Conservation (phyloP, 2,329 filamentous ascomycete genomes). For the Neoascochyta sp. region DNA sequence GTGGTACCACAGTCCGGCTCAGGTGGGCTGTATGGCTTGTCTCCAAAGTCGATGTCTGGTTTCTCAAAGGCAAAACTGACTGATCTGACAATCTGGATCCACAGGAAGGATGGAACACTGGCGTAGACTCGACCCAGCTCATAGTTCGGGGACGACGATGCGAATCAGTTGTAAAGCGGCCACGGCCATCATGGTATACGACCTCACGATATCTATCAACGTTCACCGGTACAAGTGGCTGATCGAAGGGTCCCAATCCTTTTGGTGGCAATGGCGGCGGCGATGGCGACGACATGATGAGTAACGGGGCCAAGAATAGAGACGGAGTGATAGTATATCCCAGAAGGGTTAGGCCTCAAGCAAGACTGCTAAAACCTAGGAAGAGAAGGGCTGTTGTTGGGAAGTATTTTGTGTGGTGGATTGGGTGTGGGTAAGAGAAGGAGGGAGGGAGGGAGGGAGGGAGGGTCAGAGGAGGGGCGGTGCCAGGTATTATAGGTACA, state of each 20-base stretch:
- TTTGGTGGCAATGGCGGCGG: slow-evolving; percentile 1
- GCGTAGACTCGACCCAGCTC: too few species aligned
- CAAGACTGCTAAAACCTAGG: not conserved
- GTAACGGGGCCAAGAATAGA: not conserved
- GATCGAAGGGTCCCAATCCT: not conserved
- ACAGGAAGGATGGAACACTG: too few species aligned
- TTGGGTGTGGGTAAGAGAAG: slow-evolving; percentile 6
- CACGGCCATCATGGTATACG: slow-evolving; percentile 23
- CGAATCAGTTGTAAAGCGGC: slow-evolving; percentile 23
- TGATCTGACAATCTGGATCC: too few species aligned
- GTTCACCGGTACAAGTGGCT: not conserved
- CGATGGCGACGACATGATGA: slow-evolving; percentile 24
- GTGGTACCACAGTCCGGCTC: too few species aligned
- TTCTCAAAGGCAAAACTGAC: too few species aligned
- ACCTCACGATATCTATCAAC: slow-evolving; percentile 17
- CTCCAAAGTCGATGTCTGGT: too few species aligned
- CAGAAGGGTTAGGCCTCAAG: not conserved
- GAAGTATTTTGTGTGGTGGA: slow-evolving; percentile 1
- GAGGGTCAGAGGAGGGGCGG: slow-evolving; percentile 14
- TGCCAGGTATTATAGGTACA: slow-evolving; percentile 23
- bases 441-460: slow-evolving; percentile 6
- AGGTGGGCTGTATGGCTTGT: too few species aligned
- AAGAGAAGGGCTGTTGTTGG: slow-evolving; percentile 3
- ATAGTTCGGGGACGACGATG: slow-evolving; percentile 21
- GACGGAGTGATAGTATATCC: not conserved